Conservation (phyloP, 257 asterid genomes). For the Capsicum baccatum region DNA sequence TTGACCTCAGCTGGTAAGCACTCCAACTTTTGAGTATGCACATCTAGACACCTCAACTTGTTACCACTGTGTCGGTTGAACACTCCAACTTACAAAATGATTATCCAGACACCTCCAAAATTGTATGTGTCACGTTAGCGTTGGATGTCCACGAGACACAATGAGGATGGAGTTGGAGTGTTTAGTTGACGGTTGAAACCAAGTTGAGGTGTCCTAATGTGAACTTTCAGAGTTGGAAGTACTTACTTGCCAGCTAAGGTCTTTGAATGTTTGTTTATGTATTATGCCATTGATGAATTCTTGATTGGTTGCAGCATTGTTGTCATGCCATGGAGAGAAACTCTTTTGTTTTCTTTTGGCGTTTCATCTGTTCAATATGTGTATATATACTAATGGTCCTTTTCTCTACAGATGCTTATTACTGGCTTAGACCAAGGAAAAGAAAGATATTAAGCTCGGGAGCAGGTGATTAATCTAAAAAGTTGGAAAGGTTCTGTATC, state of each 20-base stretch:
- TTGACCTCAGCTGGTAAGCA: too few species aligned
- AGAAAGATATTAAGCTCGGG: background rate
- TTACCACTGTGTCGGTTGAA: too few species aligned
- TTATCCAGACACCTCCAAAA: too few species aligned
- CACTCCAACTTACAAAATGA: too few species aligned
- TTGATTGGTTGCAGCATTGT: constrained; percentile 7
- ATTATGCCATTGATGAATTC: background rate
- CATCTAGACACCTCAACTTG: too few species aligned
- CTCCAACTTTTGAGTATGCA: too few species aligned
- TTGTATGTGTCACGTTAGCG: too few species aligned
- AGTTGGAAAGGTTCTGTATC: background rate
- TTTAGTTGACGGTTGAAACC: background rate
- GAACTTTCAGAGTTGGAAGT: background rate
- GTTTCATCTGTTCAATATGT: background rate
- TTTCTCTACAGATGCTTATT: background rate
- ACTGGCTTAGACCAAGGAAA: constrained; percentile 10
- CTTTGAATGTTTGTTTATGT: background rate
- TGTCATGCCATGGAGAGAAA: background rate
- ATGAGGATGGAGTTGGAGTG: background rate
- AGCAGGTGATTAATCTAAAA: constrained; percentile 1
- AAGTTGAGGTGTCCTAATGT: background rate
- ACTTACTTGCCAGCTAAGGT: background rate
- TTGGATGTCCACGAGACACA: background rate
- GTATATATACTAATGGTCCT: background rate
- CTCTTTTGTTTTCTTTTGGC: background rate